Evolutionary conservation across 2,329 filamentous ascomycete species (phyloP), one percentile per base, ranked within the genome.

Genomic region (Acrocalymma vagum): DNA sequence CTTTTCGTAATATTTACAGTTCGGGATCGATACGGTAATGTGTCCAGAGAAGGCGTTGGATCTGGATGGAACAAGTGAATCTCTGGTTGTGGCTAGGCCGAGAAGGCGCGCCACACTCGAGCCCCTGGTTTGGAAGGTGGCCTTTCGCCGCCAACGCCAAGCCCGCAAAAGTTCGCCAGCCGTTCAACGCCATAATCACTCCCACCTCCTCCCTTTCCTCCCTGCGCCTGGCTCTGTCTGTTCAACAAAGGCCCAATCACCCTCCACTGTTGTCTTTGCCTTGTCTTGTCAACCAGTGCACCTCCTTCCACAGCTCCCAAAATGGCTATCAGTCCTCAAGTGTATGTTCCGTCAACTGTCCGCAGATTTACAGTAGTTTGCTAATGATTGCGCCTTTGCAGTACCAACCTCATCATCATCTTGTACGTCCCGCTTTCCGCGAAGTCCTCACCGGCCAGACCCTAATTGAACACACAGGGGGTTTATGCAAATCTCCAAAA

Each of bases 401-500:
- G 65, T 36, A 55, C 66, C 51, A 70, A 70, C 55, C 62, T 70
- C 44, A 59, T 70, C 48, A 67, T 70, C 51, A 68, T 70, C 50
- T 47, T 70, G 62, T 65, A 62, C n/a, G 60, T 17, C 20, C 7
- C 26, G 24, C 28, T 6, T 28, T 23, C 22, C 11, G 9, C 25
- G 15, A 9, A 30, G 13, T 13, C 28, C 8, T 9, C 24, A 22
- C 16, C 16, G 9, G 14, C 6, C 3, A 4, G 20, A 13, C 28
- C 13, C 38, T 50, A 60, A 48, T 61, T 34, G 8, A 8, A 13
- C 11, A 5, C 15, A 6, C 25, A 65, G 61, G 61, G 72, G 89
- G 70, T 95, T 96, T 87, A 96, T 97, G 90, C 93, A 96, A 81
- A 88, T 95, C 48, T 88, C 91, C 62, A 97, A 97, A 83, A 90